Evolutionary conservation across 768 basidiomycete genomes (phyloP), one percentile per base, ranked within the genome.

Genomic region (Pleurotus giganteus): DNA sequence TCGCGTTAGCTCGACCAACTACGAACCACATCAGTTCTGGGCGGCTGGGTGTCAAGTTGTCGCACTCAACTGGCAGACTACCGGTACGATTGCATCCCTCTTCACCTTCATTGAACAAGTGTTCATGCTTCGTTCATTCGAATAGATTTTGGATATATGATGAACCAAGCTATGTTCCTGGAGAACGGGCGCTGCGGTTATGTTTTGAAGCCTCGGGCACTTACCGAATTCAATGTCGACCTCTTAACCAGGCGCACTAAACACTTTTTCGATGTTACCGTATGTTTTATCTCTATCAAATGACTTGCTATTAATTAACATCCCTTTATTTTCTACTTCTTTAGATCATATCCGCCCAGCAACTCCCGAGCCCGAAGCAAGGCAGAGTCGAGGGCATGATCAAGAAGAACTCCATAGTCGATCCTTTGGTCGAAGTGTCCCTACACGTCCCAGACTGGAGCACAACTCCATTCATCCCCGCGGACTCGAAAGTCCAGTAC

Each of bases 51-150:
- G 85, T 11, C 95, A 98, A 68, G 70, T 98, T 4, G 94, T 94
- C 0, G 94, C 96, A 6, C 79, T 99, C 53, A 99, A 99, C 69
- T 98, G 94, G 94, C 96, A 99, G 70, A 98, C 94, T 0, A 86
- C 86, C 60, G 94, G 94, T 95, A 64, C 53, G 85, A 74, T 1
- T 27, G 26, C 42, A 28, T 29, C 23, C 7, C 7, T 44, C 57
- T 56, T 12, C 9, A 26, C 50, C 24, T 17, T 49, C 28, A 39
- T 7, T 34, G 41, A 7, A 28, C 6, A 24, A 4, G 47, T 23
- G 34, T 39, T 15, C 21, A 37, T 26, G 6, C 17, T 17, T 19
- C 19, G 7, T 15, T 6, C 9, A 42, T 13, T 43, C 12, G 15
- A 31, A 1, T 66, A 94, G 94, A 98, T 69, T 71, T 93, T 47